A percentile compares a stretch with the other conserved stretches of the same genome.
These are phyloP conservation scores for Ceriops decandra DNA, from an alignment of 345 rosid genomes.

Conservation along the genomic window DNA sequence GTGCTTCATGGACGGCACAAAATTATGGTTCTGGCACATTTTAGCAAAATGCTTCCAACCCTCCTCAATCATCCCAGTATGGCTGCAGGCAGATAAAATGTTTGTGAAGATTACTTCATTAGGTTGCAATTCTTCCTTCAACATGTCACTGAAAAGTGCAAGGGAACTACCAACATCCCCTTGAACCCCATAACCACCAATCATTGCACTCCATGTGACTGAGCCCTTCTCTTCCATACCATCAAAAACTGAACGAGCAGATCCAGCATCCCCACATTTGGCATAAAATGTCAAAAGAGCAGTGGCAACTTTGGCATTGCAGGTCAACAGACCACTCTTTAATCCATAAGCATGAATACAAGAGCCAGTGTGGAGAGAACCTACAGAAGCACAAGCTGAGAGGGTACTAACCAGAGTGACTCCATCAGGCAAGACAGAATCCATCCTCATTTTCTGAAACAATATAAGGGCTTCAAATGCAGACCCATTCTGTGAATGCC, in stretches of 20 bases:
- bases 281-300: conserved; percentile 29
- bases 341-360: conserved; percentile 62
- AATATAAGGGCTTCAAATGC: conserved; percentile 38
- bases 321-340: conserved; percentile 25
- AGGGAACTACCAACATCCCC: conserved; percentile 20
- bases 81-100: conserved; percentile 37
- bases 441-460: conserved; percentile 49
- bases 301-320: conserved; percentile 20
- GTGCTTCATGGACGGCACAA: conserved; percentile 68
- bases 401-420: conserved; percentile 41
- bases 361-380: conserved; percentile 45
- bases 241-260: conserved; percentile 26
- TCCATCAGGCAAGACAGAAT: conserved; percentile 39
- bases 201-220: conserved; percentile 33
- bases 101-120: conserved; percentile 27
- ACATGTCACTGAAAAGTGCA: conserved; percentile 22
- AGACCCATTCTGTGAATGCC: conserved; percentile 42
- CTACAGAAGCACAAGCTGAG: conserved; percentile 47
- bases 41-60: conserved; percentile 61
- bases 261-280: conserved; percentile 26
- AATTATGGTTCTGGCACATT: conserved; percentile 59
- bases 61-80: conserved; percentile 70
- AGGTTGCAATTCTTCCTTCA: conserved; percentile 23
- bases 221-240: conserved; percentile 19
- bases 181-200: conserved; percentile 28